Evolutionary conservation across 1,284 basidiomycete genomes (phyloP).

Genomic region (Hypsizygus ulmarius): DNA sequence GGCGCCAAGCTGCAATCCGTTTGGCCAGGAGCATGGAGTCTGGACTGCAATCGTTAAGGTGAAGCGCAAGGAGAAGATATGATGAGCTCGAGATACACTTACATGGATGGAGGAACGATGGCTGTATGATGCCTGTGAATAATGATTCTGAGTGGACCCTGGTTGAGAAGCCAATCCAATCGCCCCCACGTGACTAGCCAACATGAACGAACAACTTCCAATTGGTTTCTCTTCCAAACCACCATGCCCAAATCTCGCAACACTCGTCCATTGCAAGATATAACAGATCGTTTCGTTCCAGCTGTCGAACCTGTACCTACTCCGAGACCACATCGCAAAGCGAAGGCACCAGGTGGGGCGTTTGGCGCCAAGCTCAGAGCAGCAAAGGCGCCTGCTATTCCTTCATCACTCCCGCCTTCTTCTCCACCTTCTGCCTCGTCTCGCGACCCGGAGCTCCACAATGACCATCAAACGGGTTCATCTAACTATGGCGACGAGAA

Average conservation of each 20-base stretch:
- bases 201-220: constrained; percentile 4
- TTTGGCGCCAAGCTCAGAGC: background rate
- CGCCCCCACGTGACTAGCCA: constrained; percentile 5
- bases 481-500: constrained; percentile 2
- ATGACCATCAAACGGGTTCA: background rate
- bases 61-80: too few relatives aligned
- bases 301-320: background rate
- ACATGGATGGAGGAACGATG: too few relatives aligned
- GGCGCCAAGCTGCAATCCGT: background rate
- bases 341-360: background rate
- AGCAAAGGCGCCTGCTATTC: background rate
- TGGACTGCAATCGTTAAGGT: too few relatives aligned
- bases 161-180: background rate
- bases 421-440: constrained; percentile 23
- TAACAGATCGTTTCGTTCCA: constrained; percentile 12
- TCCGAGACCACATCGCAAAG: constrained; percentile 6
- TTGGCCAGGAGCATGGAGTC: background rate
- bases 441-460: constrained; percentile 4
- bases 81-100: too few relatives aligned
- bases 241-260: constrained; percentile 11
- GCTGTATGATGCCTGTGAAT: too few relatives aligned
- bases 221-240: constrained; percentile 6
- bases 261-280: constrained; percentile 13
- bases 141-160: too few relatives aligned
- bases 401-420: constrained; percentile 27